These are phyloP conservation scores for Syzygium aromaticum DNA, from an alignment of 345 rosid species.

Conservation along the genomic window DNA sequence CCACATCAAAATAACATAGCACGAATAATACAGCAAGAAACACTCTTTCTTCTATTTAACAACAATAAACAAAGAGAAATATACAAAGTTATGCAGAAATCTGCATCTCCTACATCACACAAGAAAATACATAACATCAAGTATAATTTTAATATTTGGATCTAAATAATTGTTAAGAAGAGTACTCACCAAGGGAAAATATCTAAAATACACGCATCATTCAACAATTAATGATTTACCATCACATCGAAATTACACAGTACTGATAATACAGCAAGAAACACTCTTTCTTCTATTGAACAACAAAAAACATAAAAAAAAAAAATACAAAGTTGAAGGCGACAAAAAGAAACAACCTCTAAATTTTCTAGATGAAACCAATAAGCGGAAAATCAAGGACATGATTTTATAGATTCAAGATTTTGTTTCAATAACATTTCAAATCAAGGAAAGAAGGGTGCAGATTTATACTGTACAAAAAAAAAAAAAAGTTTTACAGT, in stretches of 20 bases:
- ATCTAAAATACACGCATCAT: neutral
- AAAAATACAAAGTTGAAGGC: neutral
- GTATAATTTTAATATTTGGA: neutral
- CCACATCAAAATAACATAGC: neutral
- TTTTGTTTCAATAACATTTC: neutral
- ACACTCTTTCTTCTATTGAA: neutral
- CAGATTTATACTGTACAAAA: neutral
- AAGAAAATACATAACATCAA: neutral
- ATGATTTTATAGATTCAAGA: neutral
- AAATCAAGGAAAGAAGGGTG: neutral
- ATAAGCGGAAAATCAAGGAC: neutral
- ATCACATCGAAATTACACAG: neutral
- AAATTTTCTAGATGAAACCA: neutral
- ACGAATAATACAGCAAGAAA: neutral
- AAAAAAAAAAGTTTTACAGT: neutral
- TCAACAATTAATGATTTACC: neutral
- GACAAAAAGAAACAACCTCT: neutral
- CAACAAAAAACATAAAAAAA: neutral
- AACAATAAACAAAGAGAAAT: neutral
- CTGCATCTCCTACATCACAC: neutral
- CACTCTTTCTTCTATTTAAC: neutral
- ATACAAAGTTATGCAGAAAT: neutral
- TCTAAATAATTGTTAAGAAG: neutral
- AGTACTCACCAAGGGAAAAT: neutral
- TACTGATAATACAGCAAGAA: neutral